Percentiles rank a stretch among this genome's conserved stretches.
These are phyloP conservation scores for Naegleria fowleri DNA, from an alignment of 208 protist species.

Conservation along the genomic window DNA sequence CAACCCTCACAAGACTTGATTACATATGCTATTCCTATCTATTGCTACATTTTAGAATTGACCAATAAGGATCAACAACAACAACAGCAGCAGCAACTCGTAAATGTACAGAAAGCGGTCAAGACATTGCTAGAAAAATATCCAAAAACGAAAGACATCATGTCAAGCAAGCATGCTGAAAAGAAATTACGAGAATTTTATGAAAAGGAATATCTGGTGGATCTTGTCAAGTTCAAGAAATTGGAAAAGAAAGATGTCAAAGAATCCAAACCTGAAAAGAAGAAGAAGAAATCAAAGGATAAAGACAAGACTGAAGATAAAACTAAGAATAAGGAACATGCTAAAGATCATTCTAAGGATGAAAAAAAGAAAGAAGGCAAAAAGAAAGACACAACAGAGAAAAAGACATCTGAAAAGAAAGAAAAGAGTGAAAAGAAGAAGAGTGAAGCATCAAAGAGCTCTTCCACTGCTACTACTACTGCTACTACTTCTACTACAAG, in stretches of 20 bases:
- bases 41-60: not conserved
- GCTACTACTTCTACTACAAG: too few relatives aligned
- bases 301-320: not conserved
- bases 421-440: not conserved
- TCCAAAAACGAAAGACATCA: not conserved
- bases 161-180: not conserved
- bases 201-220: not conserved
- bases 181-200: not conserved
- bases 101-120: not conserved
- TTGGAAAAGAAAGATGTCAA: not conserved
- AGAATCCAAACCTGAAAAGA: not conserved
- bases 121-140: not conserved
- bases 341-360: not conserved
- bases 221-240: not conserved
- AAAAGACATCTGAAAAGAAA: not conserved
- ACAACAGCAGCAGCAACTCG: too few relatives aligned
- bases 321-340: not conserved
- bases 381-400: not conserved
- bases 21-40: not conserved
- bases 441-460: too few relatives aligned
- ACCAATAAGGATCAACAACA: not conserved
- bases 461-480: too few relatives aligned
- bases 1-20: not conserved
- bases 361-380: not conserved
- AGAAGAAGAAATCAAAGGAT: not conserved